Evolutionary conservation across 805 yeast species (phyloP).

Genomic region (Danielozyma ontarioensis): DNA sequence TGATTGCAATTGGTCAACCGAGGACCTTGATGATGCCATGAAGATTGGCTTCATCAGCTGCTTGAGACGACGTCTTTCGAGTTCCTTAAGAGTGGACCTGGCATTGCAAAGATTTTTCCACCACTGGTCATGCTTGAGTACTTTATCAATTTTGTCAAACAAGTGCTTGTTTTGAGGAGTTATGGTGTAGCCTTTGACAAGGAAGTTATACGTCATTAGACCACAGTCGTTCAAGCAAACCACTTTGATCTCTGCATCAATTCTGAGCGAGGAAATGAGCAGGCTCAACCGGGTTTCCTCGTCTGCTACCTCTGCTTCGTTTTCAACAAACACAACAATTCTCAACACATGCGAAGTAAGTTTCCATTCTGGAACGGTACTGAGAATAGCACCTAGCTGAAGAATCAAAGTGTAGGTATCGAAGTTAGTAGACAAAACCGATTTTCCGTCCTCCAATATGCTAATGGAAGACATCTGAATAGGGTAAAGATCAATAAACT

Average conservation of each 20-base stretch:
- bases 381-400: conserved; percentile 88
- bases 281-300: conserved; percentile 61
- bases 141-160: conserved; percentile 43
- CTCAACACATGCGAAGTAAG: conserved; percentile 60
- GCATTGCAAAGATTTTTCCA: conserved; percentile 69
- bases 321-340: conserved; percentile 88
- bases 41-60: background rate
- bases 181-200: conserved; percentile 61
- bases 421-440: conserved; percentile 79
- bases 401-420: conserved; percentile 93
- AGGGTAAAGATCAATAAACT: conserved; percentile 85
- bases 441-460: conserved; percentile 58
- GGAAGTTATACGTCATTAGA: conserved; percentile 62
- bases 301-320: conserved; percentile 58
- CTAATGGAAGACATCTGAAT: conserved; percentile 92
- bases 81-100: conserved; percentile 38
- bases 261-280: conserved; percentile 71
- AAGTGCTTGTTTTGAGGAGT: conserved; percentile 18
- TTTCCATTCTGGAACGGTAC: conserved; percentile 93
- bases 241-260: conserved; percentile 76
- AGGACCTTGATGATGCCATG: background rate
- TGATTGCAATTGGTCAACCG: background rate
- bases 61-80: conserved; percentile 17
- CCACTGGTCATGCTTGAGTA: conserved; percentile 71
- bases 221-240: conserved; percentile 57